Evolutionary conservation across 2,329 filamentous ascomycete genomes (phyloP), one percentile per base, ranked within the genome.

Genomic region (Hypoxylon sp.): DNA sequence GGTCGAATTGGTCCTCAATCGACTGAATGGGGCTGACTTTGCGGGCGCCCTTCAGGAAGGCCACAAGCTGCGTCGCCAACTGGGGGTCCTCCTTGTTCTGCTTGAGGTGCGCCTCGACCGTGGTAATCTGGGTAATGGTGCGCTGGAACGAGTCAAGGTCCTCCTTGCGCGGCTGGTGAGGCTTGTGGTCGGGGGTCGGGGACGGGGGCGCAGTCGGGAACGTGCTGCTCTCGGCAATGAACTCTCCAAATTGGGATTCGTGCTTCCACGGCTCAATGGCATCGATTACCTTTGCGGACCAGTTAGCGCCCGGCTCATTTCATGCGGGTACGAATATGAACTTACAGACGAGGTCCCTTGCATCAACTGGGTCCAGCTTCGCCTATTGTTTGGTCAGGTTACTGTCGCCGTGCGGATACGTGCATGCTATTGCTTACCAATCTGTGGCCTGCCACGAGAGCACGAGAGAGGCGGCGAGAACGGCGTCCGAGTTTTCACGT

Each of bases 361-460:
- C 81, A 97, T 95, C 58, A 97, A 80, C 65, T 93, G 93, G 62
- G 89, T 92, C 94, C 94, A 98, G 76, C 88, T 90, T 74, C 89
- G 88, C 90, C 92, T 96, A 72, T 67, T 60, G 69, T 35, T 58
- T 31, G 17, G 23, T 56, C 17, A 23, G 55, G 64, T 81, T 70
- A 77, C 69, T 52, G 71, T 66, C 33, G 55, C 67, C 60, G 51
- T 52, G 57, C 69, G 69, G 70, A 40, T 67, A 62, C 66, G 53
- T 66, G 67, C 68, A 72, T 67, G 65, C 35, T 70, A 79, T 73
- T 73, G 70, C 88, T 81, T 83, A 96, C 94, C 93, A 98, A 79
- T 98, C 94, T 58, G 89, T 95, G 53, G 92, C 91, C 78, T 98
- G 94, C 93, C 95, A 98, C 31, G 93, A 96, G 46, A 99, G 83